phyloP scores from a whole-genome alignment of 495 filamentous ascomycete species.

The Aspergillus taichungensis region DNA sequence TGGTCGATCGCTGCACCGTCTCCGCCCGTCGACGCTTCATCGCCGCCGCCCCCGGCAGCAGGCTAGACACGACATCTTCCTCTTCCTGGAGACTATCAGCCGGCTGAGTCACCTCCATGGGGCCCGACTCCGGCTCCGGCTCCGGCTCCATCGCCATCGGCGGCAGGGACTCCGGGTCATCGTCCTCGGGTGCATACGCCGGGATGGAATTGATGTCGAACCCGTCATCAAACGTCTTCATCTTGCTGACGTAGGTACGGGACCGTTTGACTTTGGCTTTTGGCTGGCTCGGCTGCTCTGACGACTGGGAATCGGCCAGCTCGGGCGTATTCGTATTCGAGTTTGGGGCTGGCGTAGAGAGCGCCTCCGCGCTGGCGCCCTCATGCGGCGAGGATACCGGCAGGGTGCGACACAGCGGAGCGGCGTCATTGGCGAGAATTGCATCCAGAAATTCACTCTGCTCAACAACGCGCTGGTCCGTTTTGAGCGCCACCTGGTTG shows the following conservation, averaged over 20 bases:
- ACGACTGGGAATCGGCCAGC: conserved; percentile 11
- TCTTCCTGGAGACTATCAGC: conserved; percentile 23
- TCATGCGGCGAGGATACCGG: conserved; percentile 24
- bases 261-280: conserved; percentile 22
- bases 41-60: conserved; percentile 63
- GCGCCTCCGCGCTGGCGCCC: neutral
- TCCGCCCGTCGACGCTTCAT: conserved; percentile 55
- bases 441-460: conserved; percentile 92
- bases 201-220: conserved; percentile 40
- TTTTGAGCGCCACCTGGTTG: conserved; percentile 53
- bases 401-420: conserved; percentile 55
- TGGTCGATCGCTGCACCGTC: conserved; percentile 9
- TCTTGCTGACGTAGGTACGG: conserved; percentile 46
- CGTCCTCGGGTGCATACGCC: conserved; percentile 18
- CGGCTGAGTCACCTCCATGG: conserved; percentile 1
- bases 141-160: conserved; percentile 24
- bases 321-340: neutral
- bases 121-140: conserved; percentile 4
- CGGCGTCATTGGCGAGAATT: conserved; percentile 70
- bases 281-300: conserved; percentile 8
- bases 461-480: conserved; percentile 75
- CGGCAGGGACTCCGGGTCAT: conserved; percentile 10
- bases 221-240: conserved; percentile 66
- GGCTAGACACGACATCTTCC: conserved; percentile 49
- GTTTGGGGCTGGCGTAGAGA: neutral